These are phyloP conservation scores for Tarenaya hassleriana DNA, from an alignment of 345 rosid genomes.

Conservation along the genomic window DNA sequence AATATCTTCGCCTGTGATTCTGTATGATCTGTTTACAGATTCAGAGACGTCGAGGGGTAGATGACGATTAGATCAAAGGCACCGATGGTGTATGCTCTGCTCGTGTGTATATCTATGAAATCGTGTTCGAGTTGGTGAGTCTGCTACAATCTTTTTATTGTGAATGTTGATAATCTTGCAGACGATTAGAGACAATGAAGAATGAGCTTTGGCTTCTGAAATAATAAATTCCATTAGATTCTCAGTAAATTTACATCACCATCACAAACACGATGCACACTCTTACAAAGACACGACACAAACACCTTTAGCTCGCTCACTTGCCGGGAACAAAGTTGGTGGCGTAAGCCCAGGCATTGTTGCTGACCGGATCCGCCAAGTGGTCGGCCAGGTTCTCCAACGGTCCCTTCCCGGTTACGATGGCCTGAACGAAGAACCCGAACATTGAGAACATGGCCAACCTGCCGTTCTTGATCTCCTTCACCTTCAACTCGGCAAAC, in stretches of 20 bases:
- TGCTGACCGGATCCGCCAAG: constrained; percentile 74
- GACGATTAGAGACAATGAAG: too few species aligned
- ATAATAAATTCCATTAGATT: constrained; percentile 20
- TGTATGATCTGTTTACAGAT: constrained; percentile 42
- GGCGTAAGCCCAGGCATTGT: constrained; percentile 87
- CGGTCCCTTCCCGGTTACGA: constrained; percentile 77
- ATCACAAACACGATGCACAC: constrained; percentile 19
- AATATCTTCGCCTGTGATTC: neutral
- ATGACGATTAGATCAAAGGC: constrained; percentile 53
- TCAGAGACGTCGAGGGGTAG: constrained; percentile 88
- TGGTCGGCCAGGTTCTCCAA: constrained; percentile 78
- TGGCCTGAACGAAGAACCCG: constrained; percentile 82
- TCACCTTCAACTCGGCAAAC: constrained; percentile 72
- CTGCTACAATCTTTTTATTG: neutral
- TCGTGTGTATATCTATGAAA: constrained; percentile 20
- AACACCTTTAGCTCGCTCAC: constrained; percentile 31
- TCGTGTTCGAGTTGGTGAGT: neutral
- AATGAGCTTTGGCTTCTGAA: too few species aligned
- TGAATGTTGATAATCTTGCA: too few species aligned
- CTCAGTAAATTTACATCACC: constrained; percentile 19
- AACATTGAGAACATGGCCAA: constrained; percentile 87
- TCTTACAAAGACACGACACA: constrained; percentile 41
- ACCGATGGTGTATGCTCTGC: constrained; percentile 6
- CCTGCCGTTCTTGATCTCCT: constrained; percentile 78
- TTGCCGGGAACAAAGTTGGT: constrained; percentile 91